Evolutionary conservation across 768 basidiomycete genomes (phyloP).

Genomic region (Arthromyces matolae): DNA sequence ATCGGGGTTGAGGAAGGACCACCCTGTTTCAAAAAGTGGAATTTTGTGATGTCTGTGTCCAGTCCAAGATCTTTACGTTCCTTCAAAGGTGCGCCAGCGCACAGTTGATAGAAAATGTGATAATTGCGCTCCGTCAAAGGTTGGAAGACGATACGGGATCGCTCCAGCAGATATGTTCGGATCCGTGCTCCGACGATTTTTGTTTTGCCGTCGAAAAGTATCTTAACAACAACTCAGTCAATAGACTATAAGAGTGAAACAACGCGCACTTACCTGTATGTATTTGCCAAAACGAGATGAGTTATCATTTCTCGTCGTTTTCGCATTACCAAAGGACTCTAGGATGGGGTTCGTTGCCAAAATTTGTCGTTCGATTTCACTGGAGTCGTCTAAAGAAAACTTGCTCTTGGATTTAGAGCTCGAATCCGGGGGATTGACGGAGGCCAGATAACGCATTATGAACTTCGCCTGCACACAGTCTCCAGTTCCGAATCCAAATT

Average conservation of each 20-base stretch:
- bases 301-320: slow-evolving; percentile 98
- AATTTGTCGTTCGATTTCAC: slow-evolving; percentile 95
- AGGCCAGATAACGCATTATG: slow-evolving; percentile 98
- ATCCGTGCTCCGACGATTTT: slow-evolving; percentile 99
- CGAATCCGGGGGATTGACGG: slow-evolving; percentile 81
- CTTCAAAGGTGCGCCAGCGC: slow-evolving; percentile 91
- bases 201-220: slow-evolving; percentile 92
- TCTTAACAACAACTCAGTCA: too few species aligned
- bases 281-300: slow-evolving; percentile 99
- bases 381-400: slow-evolving; percentile 76
- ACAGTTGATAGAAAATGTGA: slow-evolving; percentile 99
- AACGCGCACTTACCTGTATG: slow-evolving; percentile 71
- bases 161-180: slow-evolving; percentile 95
- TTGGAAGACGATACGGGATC: slow-evolving; percentile 96
- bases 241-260: slow-evolving; percentile 4
- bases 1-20: slow-evolving; percentile 87
- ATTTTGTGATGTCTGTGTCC: slow-evolving; percentile 80
- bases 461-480: slow-evolving; percentile 73
- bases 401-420: slow-evolving; percentile 63
- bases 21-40: slow-evolving; percentile 91
- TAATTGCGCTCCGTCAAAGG: slow-evolving; percentile 97
- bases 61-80: slow-evolving; percentile 94
- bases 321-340: slow-evolving; percentile 98
- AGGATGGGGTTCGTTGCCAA: slow-evolving; percentile 99
- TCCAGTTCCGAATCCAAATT: slow-evolving; percentile 4